phyloP scores from a whole-genome alignment of 306 rosid species.

The Vigna trinervia region DNA sequence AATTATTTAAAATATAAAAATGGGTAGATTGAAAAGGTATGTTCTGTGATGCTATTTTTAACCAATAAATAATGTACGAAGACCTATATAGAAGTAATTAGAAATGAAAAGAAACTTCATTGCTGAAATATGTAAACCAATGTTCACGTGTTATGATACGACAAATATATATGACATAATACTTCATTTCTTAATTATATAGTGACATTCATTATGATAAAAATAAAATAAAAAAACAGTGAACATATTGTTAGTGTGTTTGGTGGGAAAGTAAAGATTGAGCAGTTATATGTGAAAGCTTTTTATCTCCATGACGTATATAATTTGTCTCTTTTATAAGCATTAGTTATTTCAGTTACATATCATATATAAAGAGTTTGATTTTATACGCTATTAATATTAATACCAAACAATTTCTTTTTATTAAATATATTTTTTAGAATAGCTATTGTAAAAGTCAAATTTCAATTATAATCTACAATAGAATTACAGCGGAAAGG shows the following conservation, averaged over 20 bases:
- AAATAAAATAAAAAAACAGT: not conserved
- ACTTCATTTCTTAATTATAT: conserved; percentile 1
- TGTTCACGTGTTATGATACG: conserved; percentile 12
- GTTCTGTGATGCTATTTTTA: not conserved
- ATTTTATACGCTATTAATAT: no score
- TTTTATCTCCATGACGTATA: not conserved
- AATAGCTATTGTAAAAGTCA: no score
- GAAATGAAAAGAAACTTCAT: conserved; percentile 4
- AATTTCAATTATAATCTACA: no score
- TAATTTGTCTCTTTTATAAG: not conserved
- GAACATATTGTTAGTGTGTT: not conserved
- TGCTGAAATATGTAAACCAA: not conserved
- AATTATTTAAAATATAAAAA: not conserved
- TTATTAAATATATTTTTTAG: no score
- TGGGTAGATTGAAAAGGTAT: not conserved
- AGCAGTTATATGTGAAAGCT: not conserved
- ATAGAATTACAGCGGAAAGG: no score
- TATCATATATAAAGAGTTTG: not conserved
- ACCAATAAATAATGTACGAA: not conserved
- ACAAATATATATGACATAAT: not conserved
- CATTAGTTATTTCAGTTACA: not conserved
- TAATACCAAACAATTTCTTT: no score
- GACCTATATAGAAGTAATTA: not conserved
- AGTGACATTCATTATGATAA: not conserved
- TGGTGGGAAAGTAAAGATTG: not conserved